Base-by-base conservation (phyloP, 2,329 filamentous ascomycete genomes). In the Huntiella savannae region DNA sequence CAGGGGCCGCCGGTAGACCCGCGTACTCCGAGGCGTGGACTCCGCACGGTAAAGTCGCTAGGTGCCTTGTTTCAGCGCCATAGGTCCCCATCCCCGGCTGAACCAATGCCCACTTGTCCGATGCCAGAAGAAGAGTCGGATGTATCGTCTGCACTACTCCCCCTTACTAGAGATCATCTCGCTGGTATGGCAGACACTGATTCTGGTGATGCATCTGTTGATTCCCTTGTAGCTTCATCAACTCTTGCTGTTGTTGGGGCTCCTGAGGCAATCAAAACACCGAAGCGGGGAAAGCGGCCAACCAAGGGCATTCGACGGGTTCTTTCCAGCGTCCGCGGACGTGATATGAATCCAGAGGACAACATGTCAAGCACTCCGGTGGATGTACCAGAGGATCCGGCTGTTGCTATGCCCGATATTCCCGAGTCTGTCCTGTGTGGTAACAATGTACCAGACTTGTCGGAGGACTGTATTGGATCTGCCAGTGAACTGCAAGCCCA, bases 21-120 rank as follows among this genome's bases (percentile, higher is more conserved):
- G 16, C 48, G 40, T 12, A 43, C 40, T 11, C 48, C 44, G 11
- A 47, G 34, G 13, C 28, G 43, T 8, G 48, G 40, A 13, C 32
- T 49, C 11, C 48, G 48, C 17, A 47, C 40, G 28, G 48, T 47
- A 8, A 35, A 45, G 4, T 49, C 48, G 32, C 28, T 49, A 32
- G 43, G 44, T 28, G 43, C 48, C 19, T 41, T 47, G 32, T 47
- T 49, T 28, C 44, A 49, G 32, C 48, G 48, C n/a, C 40, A 46
- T 16, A 40, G 41, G n/a, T 22, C 22, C 6, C 12, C 40, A 13
- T 49, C 44, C 5, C 17, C 32, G 17, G n/a, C 43, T 6, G 36
- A 5, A 11, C 13, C 37, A 33, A 33, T 41, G 15, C 48, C 44
- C 15, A 28, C 48, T 12, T 28, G 43, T 15, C 44, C 22, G 33